phyloP scores from a whole-genome alignment of 306 rosid genomes.

The Mucuna pruriens region DNA sequence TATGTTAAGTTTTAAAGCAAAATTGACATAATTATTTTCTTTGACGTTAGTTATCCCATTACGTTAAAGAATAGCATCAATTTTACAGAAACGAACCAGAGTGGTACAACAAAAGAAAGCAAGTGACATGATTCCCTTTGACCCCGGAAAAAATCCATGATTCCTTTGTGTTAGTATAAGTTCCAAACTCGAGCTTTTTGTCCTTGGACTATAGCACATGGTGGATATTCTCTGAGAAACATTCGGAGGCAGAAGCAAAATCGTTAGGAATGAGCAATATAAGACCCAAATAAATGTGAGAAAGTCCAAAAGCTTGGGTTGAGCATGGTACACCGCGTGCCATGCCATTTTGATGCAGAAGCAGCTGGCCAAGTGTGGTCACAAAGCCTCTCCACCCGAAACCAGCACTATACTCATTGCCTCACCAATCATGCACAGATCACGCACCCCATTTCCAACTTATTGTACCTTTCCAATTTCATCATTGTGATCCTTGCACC shows the following conservation, averaged over 20 bases:
- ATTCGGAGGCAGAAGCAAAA: not conserved
- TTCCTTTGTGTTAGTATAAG: constrained; percentile 38
- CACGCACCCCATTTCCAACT: constrained; percentile 45
- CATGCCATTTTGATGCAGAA: constrained; percentile 43
- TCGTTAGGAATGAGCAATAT: not conserved
- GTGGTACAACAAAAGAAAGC: not conserved
- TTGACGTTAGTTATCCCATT: not conserved
- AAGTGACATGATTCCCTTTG: not conserved
- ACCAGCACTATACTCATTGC: constrained; percentile 46
- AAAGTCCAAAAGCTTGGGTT: constrained; percentile 12
- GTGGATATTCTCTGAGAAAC: constrained; percentile 14
- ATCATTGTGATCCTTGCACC: constrained; percentile 40
- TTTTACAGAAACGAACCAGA: not conserved
- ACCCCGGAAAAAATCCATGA: not conserved
- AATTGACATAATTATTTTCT: not conserved
- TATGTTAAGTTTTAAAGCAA: not conserved
- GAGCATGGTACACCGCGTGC: not conserved
- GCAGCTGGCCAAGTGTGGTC: constrained; percentile 3
- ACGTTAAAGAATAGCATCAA: not conserved
- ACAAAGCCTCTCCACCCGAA: constrained; percentile 9
- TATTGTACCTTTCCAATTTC: constrained; percentile 49
- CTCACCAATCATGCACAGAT: constrained; percentile 39
- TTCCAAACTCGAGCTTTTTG: constrained; percentile 47
- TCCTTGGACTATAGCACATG: constrained; percentile 38
- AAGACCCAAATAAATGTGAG: constrained; percentile 23